Evolutionary conservation across 2,329 filamentous ascomycete genomes (phyloP), one percentile per base, ranked within the genome.

Genomic region (Sporothrix dimorphospora): DNA sequence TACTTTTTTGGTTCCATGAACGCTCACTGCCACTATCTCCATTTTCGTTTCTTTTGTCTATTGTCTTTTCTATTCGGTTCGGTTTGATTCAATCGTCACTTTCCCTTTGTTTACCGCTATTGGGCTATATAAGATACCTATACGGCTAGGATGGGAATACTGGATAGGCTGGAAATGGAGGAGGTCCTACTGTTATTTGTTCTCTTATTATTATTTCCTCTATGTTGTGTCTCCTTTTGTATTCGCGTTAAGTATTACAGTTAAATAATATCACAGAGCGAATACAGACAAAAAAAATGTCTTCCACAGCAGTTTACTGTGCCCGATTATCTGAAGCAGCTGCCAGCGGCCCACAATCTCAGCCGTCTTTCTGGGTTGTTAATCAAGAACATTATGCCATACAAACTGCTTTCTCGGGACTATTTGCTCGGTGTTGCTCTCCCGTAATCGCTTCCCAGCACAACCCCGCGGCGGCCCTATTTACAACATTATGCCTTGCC

Each of bases 361-460:
- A 5, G 38, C 16, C 38, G 14, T 21, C 11, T 9, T 4, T 14
- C 12, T 12, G n/a, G 21, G 38, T 16, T 27, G 9, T 65, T 45
- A 65, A 65, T 65, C 38, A 65, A 45, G 21, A 45, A 1, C 59
- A 45, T 65, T 45, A 65, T 65, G 59, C 59, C 38, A 42, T 16
- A 21, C 9, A 24, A 3, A 65, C 21, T 12, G 8, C 19, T 19
- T 27, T 65, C n/a, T 5, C 59, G n/a, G 30, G 16, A 4, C 30
- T 2, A 16, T 16, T 16, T 14, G 34, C 34, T 16, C 4, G 8
- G 57, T 61, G 19, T 42, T 11, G 8, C 14, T 57, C 27, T 57
- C 53, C n/a, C 59, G 4, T 24, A 12, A 38, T 6, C 59, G 12
- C 38, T 7, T 45, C 19, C 34, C 38, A 38, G 38, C 19, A 11